Conservation (phyloP, 352 stramenopile genomes). For the Phytophthora kernoviae region DNA sequence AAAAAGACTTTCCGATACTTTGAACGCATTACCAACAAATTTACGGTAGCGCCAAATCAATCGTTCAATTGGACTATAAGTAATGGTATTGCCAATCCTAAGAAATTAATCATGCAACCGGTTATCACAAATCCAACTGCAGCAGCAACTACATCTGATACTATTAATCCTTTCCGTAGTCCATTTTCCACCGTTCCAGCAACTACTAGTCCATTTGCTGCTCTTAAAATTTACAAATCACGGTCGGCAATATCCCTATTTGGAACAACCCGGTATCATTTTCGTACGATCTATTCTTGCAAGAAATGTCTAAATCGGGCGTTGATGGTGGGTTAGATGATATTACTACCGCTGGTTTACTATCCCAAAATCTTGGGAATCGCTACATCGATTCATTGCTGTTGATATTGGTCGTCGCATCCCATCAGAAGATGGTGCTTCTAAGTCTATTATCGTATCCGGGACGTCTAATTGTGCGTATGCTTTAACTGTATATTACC, state of each 20-base stretch:
- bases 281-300: background rate
- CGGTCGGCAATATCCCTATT: slow-evolving; percentile 26
- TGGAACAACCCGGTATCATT: slow-evolving; percentile 9
- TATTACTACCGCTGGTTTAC: background rate
- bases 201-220: slow-evolving; percentile 21
- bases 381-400: background rate
- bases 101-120: background rate
- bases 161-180: slow-evolving; percentile 16
- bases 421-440: background rate
- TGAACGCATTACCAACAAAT: too few relatives aligned
- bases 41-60: too few relatives aligned
- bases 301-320: too few relatives aligned
- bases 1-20: too few relatives aligned
- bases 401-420: background rate
- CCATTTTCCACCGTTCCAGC: slow-evolving; percentile 18
- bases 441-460: background rate
- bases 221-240: slow-evolving; percentile 28
- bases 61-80: slow-evolving; percentile 2
- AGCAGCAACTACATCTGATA: slow-evolving; percentile 11
- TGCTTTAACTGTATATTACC: background rate
- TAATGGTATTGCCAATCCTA: slow-evolving; percentile 7
- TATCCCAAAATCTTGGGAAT: background rate
- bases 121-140: slow-evolving; percentile 3
- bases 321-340: too few relatives aligned
- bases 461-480: background rate